Percentiles rank a stretch among this genome's conserved stretches.
Evolutionary conservation across 2,329 filamentous ascomycete genomes (phyloP).

Genomic region (Dactylellina sp.): DNA sequence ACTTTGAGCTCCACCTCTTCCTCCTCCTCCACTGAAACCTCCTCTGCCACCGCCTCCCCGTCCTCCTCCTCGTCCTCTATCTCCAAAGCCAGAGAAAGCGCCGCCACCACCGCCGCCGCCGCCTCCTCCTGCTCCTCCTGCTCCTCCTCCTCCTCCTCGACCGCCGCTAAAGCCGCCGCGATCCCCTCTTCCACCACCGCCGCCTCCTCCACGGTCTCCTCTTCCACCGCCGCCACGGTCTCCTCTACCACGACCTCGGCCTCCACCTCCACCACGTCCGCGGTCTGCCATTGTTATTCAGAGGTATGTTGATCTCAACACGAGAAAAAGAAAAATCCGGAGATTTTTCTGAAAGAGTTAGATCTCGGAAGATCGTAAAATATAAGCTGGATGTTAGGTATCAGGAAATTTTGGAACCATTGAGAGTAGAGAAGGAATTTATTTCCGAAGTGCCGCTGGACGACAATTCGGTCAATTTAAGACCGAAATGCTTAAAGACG

Average conservation of each 20-base stretch:
- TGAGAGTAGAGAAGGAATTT: not conserved
- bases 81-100: not conserved
- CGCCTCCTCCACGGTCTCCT: constrained; percentile 10
- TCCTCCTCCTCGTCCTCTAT: constrained; percentile 15
- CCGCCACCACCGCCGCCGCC: too few species aligned
- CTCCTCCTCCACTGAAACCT: constrained; percentile 55
- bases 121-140: constrained; percentile 10
- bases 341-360: constrained; percentile 13
- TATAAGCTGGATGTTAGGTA: not conserved
- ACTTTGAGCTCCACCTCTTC: constrained; percentile 60
- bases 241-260: constrained; percentile 14
- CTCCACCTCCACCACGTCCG: constrained; percentile 27
- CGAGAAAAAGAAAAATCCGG: constrained; percentile 22
- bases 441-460: not conserved
- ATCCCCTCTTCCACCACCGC: constrained; percentile 20
- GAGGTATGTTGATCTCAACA: constrained; percentile 42
- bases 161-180: constrained; percentile 54
- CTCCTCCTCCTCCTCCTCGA: constrained; percentile 13
- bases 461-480: too few species aligned
- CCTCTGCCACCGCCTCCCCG: constrained; percentile 17
- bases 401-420: constrained; percentile 4
- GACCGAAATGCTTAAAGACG: too few species aligned
- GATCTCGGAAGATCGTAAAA: constrained; percentile 6
- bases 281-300: constrained; percentile 51
- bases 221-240: constrained; percentile 7